Evolutionary conservation across 176 grass and related monocot genomes (phyloP), one percentile per base, ranked within the genome.

Genomic region (Cocos nucifera): DNA sequence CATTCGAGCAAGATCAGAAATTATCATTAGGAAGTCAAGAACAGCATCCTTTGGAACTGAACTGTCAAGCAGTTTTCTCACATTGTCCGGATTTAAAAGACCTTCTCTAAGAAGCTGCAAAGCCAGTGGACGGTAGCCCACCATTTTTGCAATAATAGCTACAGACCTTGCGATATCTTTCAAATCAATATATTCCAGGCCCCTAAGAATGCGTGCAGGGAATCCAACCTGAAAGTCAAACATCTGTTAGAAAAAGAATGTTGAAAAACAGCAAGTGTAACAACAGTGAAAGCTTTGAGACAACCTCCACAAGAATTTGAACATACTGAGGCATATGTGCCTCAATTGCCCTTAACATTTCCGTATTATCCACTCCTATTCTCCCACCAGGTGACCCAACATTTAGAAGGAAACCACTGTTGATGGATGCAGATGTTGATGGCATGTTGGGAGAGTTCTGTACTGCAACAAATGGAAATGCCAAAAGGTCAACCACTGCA

Each of bases 1-100:
- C 92, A 97, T 97, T 48, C 92, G 81, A 23, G 87, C 87, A 73
- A 91, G 92, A 77, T 97, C 92, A 83, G 92, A 97, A 85, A 97
- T 30, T 65, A 91, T 97, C 92, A 97, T 97, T 53, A 97, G 81
- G 62, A 97, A 88, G 67, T 97, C 92, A 25, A 97, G 87, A 59
- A 91, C 73, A 61, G 70, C 80, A 39, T 91, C 87, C 63, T 78
- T 85, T 39, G 78, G 59, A 21, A 83, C 63, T 62, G 83, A 72
- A 27, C 73, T 74, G 64, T 67, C 57, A 2, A 97, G 65, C 55
- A 97, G 79, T 65, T 29, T 35, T 27, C 72, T 72, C 58, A 97
- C 87, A 69, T 84, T 73, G 70, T 51, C 75, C 28, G 81, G 80
- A 75, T 85, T 73, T 66, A 97, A 58, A 69, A 97, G 75, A n/a